Base-by-base conservation (phyloP, 495 filamentous ascomycete genomes). In the Penicillium riverlandense region DNA sequence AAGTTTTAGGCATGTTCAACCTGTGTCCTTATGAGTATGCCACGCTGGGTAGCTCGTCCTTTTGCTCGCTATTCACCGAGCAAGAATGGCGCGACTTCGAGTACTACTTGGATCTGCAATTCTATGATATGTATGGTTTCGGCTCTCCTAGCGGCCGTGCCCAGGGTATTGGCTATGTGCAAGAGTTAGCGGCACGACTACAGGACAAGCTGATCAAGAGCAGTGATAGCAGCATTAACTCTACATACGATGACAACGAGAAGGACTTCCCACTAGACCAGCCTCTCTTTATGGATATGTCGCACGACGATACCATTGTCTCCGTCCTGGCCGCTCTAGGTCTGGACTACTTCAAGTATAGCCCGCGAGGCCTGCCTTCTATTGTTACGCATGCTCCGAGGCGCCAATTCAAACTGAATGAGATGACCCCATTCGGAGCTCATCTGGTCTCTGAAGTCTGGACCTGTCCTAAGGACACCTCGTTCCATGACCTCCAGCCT, bases 181-280 rank as follows among this genome's bases (percentile, higher is more conserved):
- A 79, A 39, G 81, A 85, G 60, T 63, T 82, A 15, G 59, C 79
- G 4, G 81, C 79, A 1, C 70, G 80, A n/a, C 64, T 84, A 16
- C 48, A 74, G 40, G 65, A 74, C 48, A 75, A 79, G 45, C 63
- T 77, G 7, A 59, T 65, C 36, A 60, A 75, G 32, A 71, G 65
- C 38, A 72, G 73, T 1, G 67, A 71, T 7, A 76, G 70, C n/a
- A 76, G 79, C 52, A 73, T 81, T 66, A 84, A 84, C 53, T 61
- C 71, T 37, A 79, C 77, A 5, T 68, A 75, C 39, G 71, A 75
- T 48, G 62, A 69, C 48, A 70, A 66, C 43, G 58, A 53, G 0
- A 49, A 49, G 8, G 67, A 61, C 0, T 79, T 80, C 54, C 76
- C 76, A 0, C 51, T 73, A 11, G 48, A 74, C 45, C 77, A 80